Evolutionary conservation across 768 basidiomycete species (phyloP).

Genomic region (Coprinopsis sp.): DNA sequence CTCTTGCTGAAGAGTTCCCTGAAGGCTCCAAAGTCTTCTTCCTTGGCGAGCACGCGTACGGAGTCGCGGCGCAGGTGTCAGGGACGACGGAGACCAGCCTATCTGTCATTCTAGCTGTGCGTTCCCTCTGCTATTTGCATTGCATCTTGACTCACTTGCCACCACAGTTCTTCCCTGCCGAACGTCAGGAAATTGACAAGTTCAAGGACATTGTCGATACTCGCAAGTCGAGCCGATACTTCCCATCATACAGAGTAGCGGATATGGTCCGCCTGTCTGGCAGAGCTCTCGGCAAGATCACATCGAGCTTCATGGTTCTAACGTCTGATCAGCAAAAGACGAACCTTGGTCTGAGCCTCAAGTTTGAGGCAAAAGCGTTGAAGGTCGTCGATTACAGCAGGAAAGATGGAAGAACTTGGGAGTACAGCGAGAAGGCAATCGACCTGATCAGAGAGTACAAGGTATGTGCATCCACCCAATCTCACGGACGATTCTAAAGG

Average conservation of each 20-base stretch:
- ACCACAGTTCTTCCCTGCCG: conserved; percentile 81
- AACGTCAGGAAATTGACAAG: conserved; percentile 70
- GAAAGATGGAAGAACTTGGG: conserved; percentile 84
- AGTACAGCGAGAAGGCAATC: conserved; percentile 86
- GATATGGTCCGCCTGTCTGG: conserved; percentile 70
- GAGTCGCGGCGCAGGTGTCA: conserved; percentile 89
- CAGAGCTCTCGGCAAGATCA: conserved; percentile 83
- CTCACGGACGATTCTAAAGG: neutral
- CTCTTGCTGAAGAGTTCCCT: conserved; percentile 85
- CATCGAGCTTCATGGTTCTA: conserved; percentile 89
- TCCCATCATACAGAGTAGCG: conserved; percentile 74
- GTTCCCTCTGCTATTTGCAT: conserved; percentile 14
- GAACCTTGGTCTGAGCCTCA: conserved; percentile 91
- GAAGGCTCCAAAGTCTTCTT: conserved; percentile 91
- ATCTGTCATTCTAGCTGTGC: conserved; percentile 84
- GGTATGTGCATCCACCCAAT: conserved; percentile 30
- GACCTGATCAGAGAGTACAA: conserved; percentile 82
- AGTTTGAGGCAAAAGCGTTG: conserved; percentile 89
- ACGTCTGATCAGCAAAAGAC: conserved; percentile 71
- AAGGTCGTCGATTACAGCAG: conserved; percentile 92
- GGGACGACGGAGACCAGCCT: conserved; percentile 64
- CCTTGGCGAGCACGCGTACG: conserved; percentile 91
- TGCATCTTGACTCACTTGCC: neutral
- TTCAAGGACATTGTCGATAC: conserved; percentile 69
- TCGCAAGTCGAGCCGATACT: conserved; percentile 53